phyloP scores from a whole-genome alignment of 2,329 filamentous ascomycete species.

The Xylariaceae sp. region DNA sequence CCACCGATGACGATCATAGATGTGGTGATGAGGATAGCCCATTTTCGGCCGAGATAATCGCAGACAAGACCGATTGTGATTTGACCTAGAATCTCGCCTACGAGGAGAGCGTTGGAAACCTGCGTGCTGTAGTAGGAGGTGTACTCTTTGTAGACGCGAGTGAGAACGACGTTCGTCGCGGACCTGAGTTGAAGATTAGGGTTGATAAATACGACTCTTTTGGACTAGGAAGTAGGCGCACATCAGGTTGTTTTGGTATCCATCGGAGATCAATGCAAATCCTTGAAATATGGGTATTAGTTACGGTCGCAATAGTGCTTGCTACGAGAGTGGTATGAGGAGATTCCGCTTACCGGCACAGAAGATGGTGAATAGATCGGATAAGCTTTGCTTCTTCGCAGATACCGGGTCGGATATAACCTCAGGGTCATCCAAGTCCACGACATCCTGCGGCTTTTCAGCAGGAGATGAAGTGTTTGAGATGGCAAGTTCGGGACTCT shows the following conservation, averaged over 20 bases:
- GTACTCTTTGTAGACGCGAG: constrained; percentile 7
- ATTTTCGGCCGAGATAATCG: constrained; percentile 13
- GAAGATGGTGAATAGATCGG: constrained; percentile 11
- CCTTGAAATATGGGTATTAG: not conserved
- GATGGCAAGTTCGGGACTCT: not conserved
- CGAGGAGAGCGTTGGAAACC: constrained; percentile 12
- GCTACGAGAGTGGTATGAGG: not conserved
- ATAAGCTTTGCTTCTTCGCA: constrained; percentile 5
- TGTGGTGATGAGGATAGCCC: constrained; percentile 14
- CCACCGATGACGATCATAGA: constrained; percentile 11
- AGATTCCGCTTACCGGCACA: constrained; percentile 10
- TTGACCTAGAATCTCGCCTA: constrained; percentile 12
- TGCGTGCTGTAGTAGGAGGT: constrained; percentile 12
- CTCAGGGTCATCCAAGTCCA: constrained; percentile 4
- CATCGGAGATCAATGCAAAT: constrained; percentile 13
- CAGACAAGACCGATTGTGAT: constrained; percentile 11
- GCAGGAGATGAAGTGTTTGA: not conserved
- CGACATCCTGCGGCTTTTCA: constrained; percentile 1
- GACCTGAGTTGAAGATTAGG: constrained; percentile 3
- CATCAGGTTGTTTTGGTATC: constrained; percentile 15
- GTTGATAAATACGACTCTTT: not conserved
- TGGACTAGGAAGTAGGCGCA: not conserved
- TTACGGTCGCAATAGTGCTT: not conserved
- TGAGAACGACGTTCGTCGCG: constrained; percentile 14
- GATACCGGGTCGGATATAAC: constrained; percentile 2